phyloP scores from a whole-genome alignment of 1,284 basidiomycete genomes.

The Termitomyces sp. region DNA sequence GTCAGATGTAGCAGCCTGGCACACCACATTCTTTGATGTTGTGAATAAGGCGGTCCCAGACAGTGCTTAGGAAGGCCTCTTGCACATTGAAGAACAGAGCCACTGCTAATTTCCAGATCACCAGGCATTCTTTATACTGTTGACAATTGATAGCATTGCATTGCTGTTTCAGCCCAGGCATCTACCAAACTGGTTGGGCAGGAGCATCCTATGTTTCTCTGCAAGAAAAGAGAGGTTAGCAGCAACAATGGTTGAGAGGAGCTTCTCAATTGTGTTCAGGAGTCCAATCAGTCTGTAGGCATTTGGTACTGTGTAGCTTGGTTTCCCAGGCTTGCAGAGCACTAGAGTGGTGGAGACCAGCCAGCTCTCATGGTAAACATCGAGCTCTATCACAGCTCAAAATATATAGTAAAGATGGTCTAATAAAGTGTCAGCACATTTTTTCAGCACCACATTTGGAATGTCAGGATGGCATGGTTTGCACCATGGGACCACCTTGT shows the following conservation, averaged over 20 bases:
- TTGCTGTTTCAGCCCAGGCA: background rate
- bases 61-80: too few species aligned
- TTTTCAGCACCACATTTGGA: slow-evolving; percentile 27
- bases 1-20: background rate
- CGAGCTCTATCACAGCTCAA: slow-evolving; percentile 17
- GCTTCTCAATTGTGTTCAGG: slow-evolving; percentile 14
- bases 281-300: slow-evolving; percentile 30
- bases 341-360: slow-evolving; percentile 4
- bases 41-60: too few species aligned
- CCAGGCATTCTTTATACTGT: too few species aligned
- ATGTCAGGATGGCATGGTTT: slow-evolving; percentile 17
- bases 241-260: slow-evolving; percentile 19
- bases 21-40: too few species aligned
- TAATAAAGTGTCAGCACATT: slow-evolving; percentile 14
- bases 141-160: background rate
- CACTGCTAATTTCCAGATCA: slow-evolving; percentile 24
- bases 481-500: background rate
- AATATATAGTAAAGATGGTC: slow-evolving; percentile 22
- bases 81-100: slow-evolving; percentile 36
- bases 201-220: background rate
- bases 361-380: slow-evolving; percentile 6
- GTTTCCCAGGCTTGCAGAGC: slow-evolving; percentile 17
- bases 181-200: background rate
- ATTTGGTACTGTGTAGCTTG: slow-evolving; percentile 7
- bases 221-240: slow-evolving; percentile 7